Percentiles rank a stretch among this genome's conserved stretches.
Evolutionary conservation across 2,329 filamentous ascomycete species (phyloP).

Genomic region (Neodidymelliopsis sp.): DNA sequence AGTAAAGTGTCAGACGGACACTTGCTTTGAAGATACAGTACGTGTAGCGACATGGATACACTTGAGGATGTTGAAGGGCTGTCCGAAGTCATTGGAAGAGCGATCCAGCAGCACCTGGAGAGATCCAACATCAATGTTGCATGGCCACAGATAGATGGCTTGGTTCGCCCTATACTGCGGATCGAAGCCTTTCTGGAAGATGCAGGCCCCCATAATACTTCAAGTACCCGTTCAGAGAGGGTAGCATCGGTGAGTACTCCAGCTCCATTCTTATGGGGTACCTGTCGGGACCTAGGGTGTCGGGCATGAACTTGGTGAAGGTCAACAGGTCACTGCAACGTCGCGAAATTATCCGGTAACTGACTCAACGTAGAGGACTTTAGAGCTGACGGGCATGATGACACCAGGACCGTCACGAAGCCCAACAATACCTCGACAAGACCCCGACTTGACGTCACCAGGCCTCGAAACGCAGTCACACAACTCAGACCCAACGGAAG

Average conservation of each 20-base stretch:
- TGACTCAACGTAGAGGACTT: slow-evolving; percentile 25
- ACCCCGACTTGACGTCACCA: slow-evolving; percentile 12
- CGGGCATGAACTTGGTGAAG: too few species aligned
- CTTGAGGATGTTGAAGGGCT: slow-evolving; percentile 36
- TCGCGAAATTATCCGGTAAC: background rate
- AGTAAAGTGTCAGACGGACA: background rate
- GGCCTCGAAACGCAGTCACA: slow-evolving; percentile 15
- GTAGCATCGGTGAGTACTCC: slow-evolving; percentile 37
- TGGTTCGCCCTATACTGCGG: slow-evolving; percentile 36
- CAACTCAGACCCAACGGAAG: slow-evolving; percentile 9
- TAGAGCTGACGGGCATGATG: slow-evolving; percentile 36
- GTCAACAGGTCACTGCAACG: too few species aligned
- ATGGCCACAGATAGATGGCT: slow-evolving; percentile 36
- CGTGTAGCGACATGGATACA: slow-evolving; percentile 20
- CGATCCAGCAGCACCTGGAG: slow-evolving; percentile 41
- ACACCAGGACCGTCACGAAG: slow-evolving; percentile 35
- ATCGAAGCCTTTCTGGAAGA: slow-evolving; percentile 45
- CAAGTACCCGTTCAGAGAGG: slow-evolving; percentile 28
- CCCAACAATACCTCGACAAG: slow-evolving; percentile 21
- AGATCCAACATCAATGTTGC: slow-evolving; percentile 30
- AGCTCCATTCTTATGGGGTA: background rate
- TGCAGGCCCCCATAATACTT: slow-evolving; percentile 18
- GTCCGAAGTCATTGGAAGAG: slow-evolving; percentile 39
- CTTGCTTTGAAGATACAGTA: background rate
- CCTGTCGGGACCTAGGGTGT: too few species aligned